phyloP scores from a whole-genome alignment of 768 basidiomycete genomes.

The Suillus decipiens region DNA sequence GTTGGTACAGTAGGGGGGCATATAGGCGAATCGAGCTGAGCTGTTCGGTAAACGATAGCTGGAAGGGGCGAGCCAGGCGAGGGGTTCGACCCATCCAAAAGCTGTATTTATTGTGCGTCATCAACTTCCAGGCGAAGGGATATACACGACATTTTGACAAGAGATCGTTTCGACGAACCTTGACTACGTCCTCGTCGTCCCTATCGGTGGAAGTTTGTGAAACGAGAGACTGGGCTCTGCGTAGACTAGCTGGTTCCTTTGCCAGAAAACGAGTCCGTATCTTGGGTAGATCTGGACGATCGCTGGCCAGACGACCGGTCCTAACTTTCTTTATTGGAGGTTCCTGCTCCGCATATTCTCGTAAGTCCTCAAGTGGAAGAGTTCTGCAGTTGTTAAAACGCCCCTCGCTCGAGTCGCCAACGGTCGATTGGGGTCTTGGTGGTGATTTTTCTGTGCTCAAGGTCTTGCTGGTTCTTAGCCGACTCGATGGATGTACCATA shows the following conservation, averaged over 20 bases:
- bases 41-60: slow-evolving; percentile 2
- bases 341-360: background rate
- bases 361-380: background rate
- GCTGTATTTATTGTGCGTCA: slow-evolving; percentile 15
- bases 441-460: background rate
- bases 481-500: background rate
- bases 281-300: background rate
- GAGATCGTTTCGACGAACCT: slow-evolving; percentile 12
- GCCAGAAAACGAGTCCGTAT: slow-evolving; percentile 23
- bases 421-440: background rate
- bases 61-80: slow-evolving; percentile 9
- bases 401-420: background rate
- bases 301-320: slow-evolving; percentile 11
- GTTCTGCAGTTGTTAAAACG: background rate
- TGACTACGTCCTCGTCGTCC: slow-evolving; percentile 14
- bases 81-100: slow-evolving; percentile 6
- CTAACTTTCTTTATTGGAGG: slow-evolving; percentile 22
- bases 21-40: background rate
- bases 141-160: background rate
- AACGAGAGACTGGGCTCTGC: slow-evolving; percentile 41
- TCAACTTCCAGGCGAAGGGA: slow-evolving; percentile 7
- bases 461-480: background rate
- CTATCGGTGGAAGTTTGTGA: slow-evolving; percentile 27
- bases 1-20: slow-evolving; percentile 25
- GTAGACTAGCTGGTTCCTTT: slow-evolving; percentile 40